These are phyloP conservation scores for Leccinum colubrinum DNA, from an alignment of 1,284 basidiomycete genomes.

Conservation along the genomic window DNA sequence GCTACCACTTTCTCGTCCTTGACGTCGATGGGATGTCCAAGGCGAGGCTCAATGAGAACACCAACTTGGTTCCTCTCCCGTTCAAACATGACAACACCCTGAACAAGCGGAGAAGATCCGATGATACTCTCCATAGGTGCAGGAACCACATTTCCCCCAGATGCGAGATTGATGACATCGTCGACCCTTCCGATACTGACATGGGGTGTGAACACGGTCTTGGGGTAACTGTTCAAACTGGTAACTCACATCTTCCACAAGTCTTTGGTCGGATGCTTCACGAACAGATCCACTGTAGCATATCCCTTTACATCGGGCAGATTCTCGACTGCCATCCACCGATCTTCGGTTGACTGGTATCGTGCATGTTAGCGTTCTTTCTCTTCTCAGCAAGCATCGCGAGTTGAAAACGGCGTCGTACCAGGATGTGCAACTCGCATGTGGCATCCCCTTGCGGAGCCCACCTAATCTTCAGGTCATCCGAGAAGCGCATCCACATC, in stretches of 20 bases:
- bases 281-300: conserved; percentile 14
- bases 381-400: neutral
- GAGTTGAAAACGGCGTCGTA: conserved; percentile 5
- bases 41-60: neutral
- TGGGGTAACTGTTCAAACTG: neutral
- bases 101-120: neutral
- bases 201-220: neutral
- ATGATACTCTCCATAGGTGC: neutral
- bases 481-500: conserved; percentile 30
- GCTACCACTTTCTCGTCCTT: neutral
- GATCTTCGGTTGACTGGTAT: conserved; percentile 18
- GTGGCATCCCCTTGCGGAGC: conserved; percentile 27
- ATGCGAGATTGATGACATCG: neutral
- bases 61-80: neutral
- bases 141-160: neutral
- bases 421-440: conserved; percentile 26
- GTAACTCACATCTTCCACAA: conserved; percentile 16
- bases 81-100: neutral
- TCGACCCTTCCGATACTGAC: neutral
- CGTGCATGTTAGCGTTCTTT: too few species aligned
- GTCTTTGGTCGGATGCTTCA: conserved; percentile 19
- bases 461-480: conserved; percentile 26
- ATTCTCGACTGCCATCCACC: conserved; percentile 22
- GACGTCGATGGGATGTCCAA: neutral
- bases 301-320: conserved; percentile 15